Evolutionary conservation across 805 yeast genomes (phyloP), one percentile per base, ranked within the genome.

Genomic region (Alloascoidea hylecoeti): DNA sequence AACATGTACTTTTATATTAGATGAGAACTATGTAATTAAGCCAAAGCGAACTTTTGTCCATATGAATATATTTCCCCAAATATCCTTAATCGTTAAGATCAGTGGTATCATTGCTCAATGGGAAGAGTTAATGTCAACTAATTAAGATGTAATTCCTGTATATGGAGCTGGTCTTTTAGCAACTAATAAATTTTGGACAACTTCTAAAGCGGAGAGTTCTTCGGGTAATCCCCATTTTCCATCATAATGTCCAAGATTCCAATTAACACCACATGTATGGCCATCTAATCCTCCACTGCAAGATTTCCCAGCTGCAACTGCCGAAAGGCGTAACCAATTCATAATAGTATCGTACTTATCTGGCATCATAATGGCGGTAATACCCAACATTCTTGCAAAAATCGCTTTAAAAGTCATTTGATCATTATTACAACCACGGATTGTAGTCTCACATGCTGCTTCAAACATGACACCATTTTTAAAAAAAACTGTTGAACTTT

Each of bases 351-450:
- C 44, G 43, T 58, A 47, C 1, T 62, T 49, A 44, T 60, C 61
- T 3, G 95, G 94, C 1, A 72, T 78, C 55, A 89, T 57, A 36
- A 72, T 66, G 0, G 89, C 75, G 1, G 95, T 78, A 39, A 72
- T 58, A 2, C 86, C 92, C 53, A 88, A 56, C 53, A 77, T 77
- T 40, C 95, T 64, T 2, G 85, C 53, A 47, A 83, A 68, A 48
- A 78, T 81, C 1, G 95, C 95, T 62, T 82, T 84, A 68, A 89
- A 88, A n/a, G 92, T 75, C 42, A 95, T 68, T 64, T 88, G 95
- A 63, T 88, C 96, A 39, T 72, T 78, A 57, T 83, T 72, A 64
- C 97, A 88, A 32, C 66, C 63, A 17, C 55, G 56, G 5, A 52
- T 53, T 1, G 61, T 46, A 14, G 66, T 63, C 63, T 83, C 94